Base-by-base conservation (phyloP, 176 grass and related monocot species). In the Chloris gayana region DNA sequence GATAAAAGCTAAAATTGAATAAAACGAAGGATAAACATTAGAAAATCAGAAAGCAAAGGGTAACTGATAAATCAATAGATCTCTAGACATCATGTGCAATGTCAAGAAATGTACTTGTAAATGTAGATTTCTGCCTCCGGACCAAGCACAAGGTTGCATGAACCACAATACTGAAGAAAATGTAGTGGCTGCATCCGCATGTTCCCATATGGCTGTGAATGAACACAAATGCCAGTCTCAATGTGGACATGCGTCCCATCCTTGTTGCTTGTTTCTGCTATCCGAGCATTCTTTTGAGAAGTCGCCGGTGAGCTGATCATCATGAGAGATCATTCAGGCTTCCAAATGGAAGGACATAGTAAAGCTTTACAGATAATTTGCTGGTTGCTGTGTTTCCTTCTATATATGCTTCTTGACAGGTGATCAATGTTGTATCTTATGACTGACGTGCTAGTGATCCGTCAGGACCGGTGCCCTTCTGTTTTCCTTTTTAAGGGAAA, bases 151-250 rank as follows among this genome's bases (percentile, higher is more conserved):
- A 21, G 41, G 38, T 64, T 49, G 69, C 80, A 82, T 37, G 30
- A 73, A 14, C 39, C 57, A 21, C 69, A 82, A 27, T 64, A 64
- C 41, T 73, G 69, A 32, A 82, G 69, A 64, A 82, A 73, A 46
- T 0, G 21, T 13, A 82, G 69, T 3, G 80, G 80, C 9, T 73
- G 41, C 80, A 72, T 35, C 69, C 45, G 69, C 57, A 19, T 21
- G 69, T 25, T 24, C 24, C 41, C 31, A 82, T 56, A 63, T 27
- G 69, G 14, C 9, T 12, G 19, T 73, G 22, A 26, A 25, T 11
- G 14, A 64, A 61, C 69, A 50, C 51, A 70, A 24, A 61, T 71
- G 51, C 39, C 27, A 7, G 21, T 35, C 56, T 22, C 39, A 26
- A 14, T 25, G 54, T 19, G 7, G 9, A 27, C 2, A 2, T 63